A percentile compares a stretch with the other conserved stretches of the same genome.
Evolutionary conservation across 2,329 filamentous ascomycete genomes (phyloP).

Genomic region (Talaromyces sp.): DNA sequence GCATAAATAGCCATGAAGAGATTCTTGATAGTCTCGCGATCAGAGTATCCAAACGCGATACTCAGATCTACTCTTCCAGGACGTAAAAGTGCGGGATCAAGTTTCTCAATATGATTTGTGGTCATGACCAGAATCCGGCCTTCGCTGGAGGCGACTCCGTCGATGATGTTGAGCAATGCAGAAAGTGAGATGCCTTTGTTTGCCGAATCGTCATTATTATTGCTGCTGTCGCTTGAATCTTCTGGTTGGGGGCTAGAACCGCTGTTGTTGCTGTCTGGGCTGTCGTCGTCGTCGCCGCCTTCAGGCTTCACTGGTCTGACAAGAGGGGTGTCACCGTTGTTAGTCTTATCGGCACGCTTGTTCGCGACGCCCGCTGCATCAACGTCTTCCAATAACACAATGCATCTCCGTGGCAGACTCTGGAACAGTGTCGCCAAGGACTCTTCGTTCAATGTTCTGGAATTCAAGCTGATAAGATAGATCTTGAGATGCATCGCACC

Average conservation of each 20-base stretch:
- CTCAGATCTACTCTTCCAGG: constrained; percentile 64
- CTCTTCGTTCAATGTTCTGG: constrained; percentile 59
- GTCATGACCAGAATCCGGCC: constrained; percentile 70
- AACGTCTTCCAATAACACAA: constrained; percentile 71
- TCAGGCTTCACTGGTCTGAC: constrained; percentile 4
- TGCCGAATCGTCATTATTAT: neutral
- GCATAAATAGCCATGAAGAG: constrained; percentile 39
- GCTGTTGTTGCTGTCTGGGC: neutral
- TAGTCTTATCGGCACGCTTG: constrained; percentile 27
- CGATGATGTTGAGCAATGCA: constrained; percentile 63
- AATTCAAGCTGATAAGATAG: constrained; percentile 66
- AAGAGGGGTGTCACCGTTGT: constrained; percentile 35
- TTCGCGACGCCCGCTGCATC: constrained; percentile 67
- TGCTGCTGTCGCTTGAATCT: constrained; percentile 15
- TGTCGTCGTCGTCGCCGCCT: neutral
- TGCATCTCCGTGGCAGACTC: constrained; percentile 62
- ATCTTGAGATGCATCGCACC: constrained; percentile 66
- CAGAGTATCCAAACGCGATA: constrained; percentile 50
- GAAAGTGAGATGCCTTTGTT: constrained; percentile 56
- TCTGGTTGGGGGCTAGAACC: neutral
- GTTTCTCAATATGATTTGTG: constrained; percentile 60
- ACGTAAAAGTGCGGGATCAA: constrained; percentile 60
- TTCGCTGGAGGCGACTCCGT: constrained; percentile 65
- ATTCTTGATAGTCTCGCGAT: constrained; percentile 31
- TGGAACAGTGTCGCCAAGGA: constrained; percentile 59